A percentile compares a stretch with the other conserved stretches of the same genome.
These are phyloP conservation scores for Micractinium conductrix DNA, from an alignment of 139 green algal species.

Conservation along the genomic window DNA sequence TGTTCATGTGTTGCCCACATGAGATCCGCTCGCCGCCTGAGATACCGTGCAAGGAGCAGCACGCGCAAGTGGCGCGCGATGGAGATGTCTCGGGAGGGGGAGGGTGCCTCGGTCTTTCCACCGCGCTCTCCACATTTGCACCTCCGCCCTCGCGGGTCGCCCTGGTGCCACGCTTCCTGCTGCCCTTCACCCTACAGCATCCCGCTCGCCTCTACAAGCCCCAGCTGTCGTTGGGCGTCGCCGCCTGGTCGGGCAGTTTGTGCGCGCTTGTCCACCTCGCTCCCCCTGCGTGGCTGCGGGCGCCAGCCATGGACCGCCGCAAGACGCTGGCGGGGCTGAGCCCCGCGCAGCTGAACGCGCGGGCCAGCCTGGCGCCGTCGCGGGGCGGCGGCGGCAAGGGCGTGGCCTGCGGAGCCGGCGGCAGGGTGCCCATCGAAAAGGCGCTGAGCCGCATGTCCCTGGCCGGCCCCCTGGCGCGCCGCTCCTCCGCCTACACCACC, in stretches of 20 bases:
- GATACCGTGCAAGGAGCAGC: no score
- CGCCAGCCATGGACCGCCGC: constrained; percentile 61
- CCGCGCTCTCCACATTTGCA: no score
- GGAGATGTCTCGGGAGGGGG: no score
- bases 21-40: no score
- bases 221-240: neutral
- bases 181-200: no score
- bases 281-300: neutral
- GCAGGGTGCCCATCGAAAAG: constrained; percentile 29
- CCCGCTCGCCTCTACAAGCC: no score
- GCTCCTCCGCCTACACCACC: constrained; percentile 64
- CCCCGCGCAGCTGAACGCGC: constrained; percentile 62
- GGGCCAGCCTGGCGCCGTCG: constrained; percentile 46
- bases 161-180: no score
- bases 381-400: constrained; percentile 33
- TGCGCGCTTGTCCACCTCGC: neutral
- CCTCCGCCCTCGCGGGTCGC: no score
- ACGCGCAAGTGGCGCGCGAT: no score
- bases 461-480: constrained; percentile 47
- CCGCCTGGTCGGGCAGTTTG: no score
- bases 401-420: constrained; percentile 1
- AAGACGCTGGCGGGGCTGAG: constrained; percentile 78
- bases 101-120: no score
- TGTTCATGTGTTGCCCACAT: no score
- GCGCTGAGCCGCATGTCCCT: constrained; percentile 57